Evolutionary conservation across 768 basidiomycete genomes (phyloP).

Genomic region (Naganishia antarctica): DNA sequence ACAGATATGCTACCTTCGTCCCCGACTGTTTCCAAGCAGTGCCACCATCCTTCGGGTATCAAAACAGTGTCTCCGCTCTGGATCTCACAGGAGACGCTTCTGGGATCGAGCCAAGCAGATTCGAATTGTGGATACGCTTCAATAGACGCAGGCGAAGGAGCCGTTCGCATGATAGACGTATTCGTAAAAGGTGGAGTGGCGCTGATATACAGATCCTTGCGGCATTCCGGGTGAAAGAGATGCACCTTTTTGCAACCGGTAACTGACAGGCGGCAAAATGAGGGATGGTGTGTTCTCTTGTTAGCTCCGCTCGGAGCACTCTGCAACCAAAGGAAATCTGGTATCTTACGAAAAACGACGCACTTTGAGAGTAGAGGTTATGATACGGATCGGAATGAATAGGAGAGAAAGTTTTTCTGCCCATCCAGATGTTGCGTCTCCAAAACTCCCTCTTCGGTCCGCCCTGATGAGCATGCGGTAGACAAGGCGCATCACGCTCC

Average conservation of each 20-base stretch:
- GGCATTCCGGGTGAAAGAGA: constrained; percentile 37
- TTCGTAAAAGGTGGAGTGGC: constrained; percentile 35
- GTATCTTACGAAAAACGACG: constrained; percentile 13
- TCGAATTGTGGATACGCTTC: constrained; percentile 27
- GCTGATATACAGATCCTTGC: constrained; percentile 31
- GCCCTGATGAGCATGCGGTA: constrained; percentile 31
- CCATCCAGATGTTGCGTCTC: constrained; percentile 44
- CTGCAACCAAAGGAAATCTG: not conserved
- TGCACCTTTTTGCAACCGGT: constrained; percentile 40
- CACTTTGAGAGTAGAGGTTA: constrained; percentile 42
- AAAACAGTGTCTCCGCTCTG: constrained; percentile 38
- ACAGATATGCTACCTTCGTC: constrained; percentile 11
- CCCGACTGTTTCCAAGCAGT: constrained; percentile 34
- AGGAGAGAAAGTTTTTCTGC: constrained; percentile 39
- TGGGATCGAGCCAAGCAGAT: constrained; percentile 31
- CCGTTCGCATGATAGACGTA: constrained; percentile 40
- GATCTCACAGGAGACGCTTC: constrained; percentile 33
- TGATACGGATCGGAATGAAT: constrained; percentile 46
- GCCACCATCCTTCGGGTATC: constrained; percentile 48
- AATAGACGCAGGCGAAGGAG: constrained; percentile 28
- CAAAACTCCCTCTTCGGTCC: constrained; percentile 37
- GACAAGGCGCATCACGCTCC: constrained; percentile 29
- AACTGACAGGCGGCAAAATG: constrained; percentile 27
- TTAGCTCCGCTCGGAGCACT: not conserved
- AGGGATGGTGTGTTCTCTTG: no score